Base-by-base conservation (phyloP, 2,329 filamentous ascomycete species). In the Pseudonectria foliicola region DNA sequence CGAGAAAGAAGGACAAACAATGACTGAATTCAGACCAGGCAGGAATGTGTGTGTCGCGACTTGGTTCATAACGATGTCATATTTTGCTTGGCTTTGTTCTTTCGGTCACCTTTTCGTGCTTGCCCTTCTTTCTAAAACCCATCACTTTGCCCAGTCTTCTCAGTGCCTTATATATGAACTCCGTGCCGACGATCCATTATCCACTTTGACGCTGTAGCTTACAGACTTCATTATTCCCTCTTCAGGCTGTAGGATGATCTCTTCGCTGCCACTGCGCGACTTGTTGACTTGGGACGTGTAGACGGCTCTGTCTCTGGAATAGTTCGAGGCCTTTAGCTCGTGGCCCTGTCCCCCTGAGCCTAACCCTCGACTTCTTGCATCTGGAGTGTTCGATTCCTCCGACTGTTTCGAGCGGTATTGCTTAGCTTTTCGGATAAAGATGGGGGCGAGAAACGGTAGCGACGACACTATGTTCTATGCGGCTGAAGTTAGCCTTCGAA, bases 381-480 rank as follows among this genome's bases (percentile, higher is more conserved):
- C 45, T 11, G 51, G 49, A 4, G 56, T 58, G n/a, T 46, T 52
- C 40, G 52, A 53, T 16, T 48, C 47, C 31, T 49, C 50, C 1
- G 59, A 57, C 31, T 56, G 53, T 35, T 65, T 67, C 37, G 49
- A 59, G 13, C 59, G 57, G 44, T 67, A 68, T 24, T 63, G 50
- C 31, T 53, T 63, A 10, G 64, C 65, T 39, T 66, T 66, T 16
- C 52, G 59, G 28, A 68, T 40, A 42, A 60, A 67, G 3, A 67
- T 55, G 1, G 65, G 65, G 0, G 65, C 64, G 0, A 68, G 54
- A 49, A 68, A 68, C 1, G 65, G 65, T 2, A 68, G 56, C 1
- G 64, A 67, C 0, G 65, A 68, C 6, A 68, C 64, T 44, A 68
- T 63, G 44, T 68, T 68, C 64, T 68, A 34, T 0, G 8, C 2